Percentiles rank a stretch among this genome's conserved stretches.
Evolutionary conservation across 768 basidiomycete species (phyloP).

Genomic region (Pluteus cervinus): DNA sequence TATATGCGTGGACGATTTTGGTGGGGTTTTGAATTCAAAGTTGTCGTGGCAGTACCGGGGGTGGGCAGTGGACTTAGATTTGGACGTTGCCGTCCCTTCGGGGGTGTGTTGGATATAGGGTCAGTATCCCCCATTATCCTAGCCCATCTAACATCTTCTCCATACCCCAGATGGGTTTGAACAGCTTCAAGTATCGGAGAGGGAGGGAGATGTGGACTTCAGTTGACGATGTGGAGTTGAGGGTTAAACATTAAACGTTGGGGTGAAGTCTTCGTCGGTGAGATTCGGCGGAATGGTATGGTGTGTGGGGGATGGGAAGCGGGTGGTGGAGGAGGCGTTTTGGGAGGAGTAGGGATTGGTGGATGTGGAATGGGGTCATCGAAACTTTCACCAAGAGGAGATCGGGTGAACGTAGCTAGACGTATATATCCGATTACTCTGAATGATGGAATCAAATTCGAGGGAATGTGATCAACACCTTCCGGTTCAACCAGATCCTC

Average conservation of each 20-base stretch:
- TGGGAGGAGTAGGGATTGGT: too few species aligned
- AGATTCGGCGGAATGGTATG: constrained; percentile 16
- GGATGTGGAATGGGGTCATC: too few species aligned
- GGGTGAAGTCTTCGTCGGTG: constrained; percentile 18
- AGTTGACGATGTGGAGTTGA: constrained; percentile 17
- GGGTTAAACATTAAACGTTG: constrained; percentile 21
- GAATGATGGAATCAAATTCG: constrained; percentile 15
- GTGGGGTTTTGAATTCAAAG: neutral
- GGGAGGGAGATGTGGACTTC: constrained; percentile 11
- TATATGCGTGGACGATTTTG: neutral
- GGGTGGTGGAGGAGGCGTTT: too few species aligned
- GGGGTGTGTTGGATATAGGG: constrained; percentile 3
- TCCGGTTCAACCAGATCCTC: too few species aligned
- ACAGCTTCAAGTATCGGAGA: constrained; percentile 11
- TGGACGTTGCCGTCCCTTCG: too few species aligned
- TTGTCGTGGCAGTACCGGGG: neutral
- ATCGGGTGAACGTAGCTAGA: constrained; percentile 12
- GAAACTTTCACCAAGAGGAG: constrained; percentile 2
- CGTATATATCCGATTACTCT: constrained; percentile 16
- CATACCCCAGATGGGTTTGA: constrained; percentile 14
- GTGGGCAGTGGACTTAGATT: neutral
- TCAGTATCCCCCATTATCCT: too few species aligned
- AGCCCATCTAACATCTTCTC: constrained; percentile 11
- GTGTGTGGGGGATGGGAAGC: neutral
- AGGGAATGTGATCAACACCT: too few species aligned